Evolutionary conservation across 2,329 filamentous ascomycete species (phyloP), one percentile per base, ranked within the genome.

Genomic region (Coniochaeta sp.): DNA sequence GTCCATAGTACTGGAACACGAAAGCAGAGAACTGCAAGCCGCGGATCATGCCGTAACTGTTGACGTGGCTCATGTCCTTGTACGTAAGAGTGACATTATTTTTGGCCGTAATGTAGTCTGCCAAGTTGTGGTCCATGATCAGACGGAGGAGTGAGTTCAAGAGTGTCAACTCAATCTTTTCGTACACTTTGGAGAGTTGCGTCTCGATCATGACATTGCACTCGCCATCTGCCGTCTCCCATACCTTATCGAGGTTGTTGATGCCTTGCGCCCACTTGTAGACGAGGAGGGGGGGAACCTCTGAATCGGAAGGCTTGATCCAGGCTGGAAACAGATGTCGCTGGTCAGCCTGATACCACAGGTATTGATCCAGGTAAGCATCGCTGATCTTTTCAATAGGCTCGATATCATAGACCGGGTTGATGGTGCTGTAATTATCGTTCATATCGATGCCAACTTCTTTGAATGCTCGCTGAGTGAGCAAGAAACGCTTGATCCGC

Each of bases 191-290:
- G n/a, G 95, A 97, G 3, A 99, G 79, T 67, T 97, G 90, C 0
- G 96, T 99, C 78, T 99, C 95, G 58, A 99, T 93, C 89, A 99
- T 92, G 64, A 99, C 95, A 67, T 97, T 97, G 75, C 93, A 98
- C 74, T 99, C 93, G 64, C 95, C 95, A 68, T 98, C 89, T 52
- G 91, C 86, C 22, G 90, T 90, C 69, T 96, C 90, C 95, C 95
- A 99, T 31, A 99, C 93, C 66, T 91, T 90, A 68, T 92, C 90
- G 55, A 99, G 79, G 71, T 99, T 99, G 80, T 99, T 99, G 80
- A 99, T 98, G 58, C 95, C 95, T 73, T 99, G 96, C 1, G 95
- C 93, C 96, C 96, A 99, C 75, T 99, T 99, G 81, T 99, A 99
- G 0, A 91, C 90, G 62, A 99, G 78, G 17, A 99, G 79, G 28